Percentiles rank a stretch among this genome's conserved stretches.
Conservation (phyloP, 2,329 filamentous ascomycete genomes). For the Fusarium pilosicola region DNA sequence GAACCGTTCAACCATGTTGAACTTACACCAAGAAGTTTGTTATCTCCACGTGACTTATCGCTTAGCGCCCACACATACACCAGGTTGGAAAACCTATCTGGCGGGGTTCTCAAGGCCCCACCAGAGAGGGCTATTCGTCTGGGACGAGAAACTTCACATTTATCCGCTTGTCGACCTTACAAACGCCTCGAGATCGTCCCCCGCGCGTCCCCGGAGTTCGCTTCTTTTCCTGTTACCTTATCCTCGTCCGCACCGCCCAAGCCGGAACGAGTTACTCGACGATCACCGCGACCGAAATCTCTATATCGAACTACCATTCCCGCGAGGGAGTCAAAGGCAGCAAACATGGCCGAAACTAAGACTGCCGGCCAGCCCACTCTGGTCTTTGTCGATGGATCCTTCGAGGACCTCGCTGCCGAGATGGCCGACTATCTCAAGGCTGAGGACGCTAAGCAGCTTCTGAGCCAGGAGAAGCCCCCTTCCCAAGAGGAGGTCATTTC, state of each 20-base stretch:
- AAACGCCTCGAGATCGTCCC: constrained; percentile 42
- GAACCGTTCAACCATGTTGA: neutral
- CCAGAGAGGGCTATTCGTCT: constrained; percentile 53
- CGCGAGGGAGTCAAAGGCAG: constrained; percentile 31
- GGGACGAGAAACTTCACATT: constrained; percentile 46
- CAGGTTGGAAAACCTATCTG: constrained; percentile 46
- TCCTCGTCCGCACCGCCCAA: constrained; percentile 31
- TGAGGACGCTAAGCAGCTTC: constrained; percentile 79
- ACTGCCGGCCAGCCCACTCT: constrained; percentile 65
- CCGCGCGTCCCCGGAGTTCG: constrained; percentile 28
- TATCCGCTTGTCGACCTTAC: constrained; percentile 45
- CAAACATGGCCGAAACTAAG: constrained; percentile 48
- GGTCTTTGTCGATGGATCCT: constrained; percentile 88
- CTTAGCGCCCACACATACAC: constrained; percentile 55
- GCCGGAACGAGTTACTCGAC: constrained; percentile 29
- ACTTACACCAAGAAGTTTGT: neutral
- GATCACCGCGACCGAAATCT: constrained; percentile 34
- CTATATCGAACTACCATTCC: constrained; percentile 25
- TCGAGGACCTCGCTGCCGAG: constrained; percentile 92
- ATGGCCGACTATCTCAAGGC: constrained; percentile 93
- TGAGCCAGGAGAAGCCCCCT: constrained; percentile 74
- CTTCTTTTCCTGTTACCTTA: neutral
- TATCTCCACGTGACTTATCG: constrained; percentile 51
- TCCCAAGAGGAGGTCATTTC: constrained; percentile 85
- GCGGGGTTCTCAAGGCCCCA: constrained; percentile 51